Conservation (phyloP, 805 yeast genomes). For the Isabelozyma heimii region DNA sequence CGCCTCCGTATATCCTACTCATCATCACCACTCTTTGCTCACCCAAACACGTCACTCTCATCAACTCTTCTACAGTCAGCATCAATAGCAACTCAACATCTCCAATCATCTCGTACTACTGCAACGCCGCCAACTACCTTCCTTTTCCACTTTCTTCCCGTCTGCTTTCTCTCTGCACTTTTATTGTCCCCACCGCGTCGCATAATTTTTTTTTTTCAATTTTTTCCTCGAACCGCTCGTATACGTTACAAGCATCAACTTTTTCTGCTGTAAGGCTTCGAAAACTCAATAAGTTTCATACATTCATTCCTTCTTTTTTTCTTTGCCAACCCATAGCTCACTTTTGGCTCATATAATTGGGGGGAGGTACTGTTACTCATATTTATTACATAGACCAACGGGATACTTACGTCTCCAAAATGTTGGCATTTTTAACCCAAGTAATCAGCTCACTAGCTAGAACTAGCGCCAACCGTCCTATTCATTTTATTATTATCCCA, state of each 20-base stretch:
- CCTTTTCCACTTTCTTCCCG: too few relatives aligned
- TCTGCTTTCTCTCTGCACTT: not conserved
- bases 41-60: too few relatives aligned
- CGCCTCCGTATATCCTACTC: too few relatives aligned
- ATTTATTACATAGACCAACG: too few relatives aligned
- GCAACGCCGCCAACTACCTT: too few relatives aligned
- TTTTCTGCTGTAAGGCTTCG: not conserved
- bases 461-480: conserved; percentile 75
- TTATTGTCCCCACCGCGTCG: not conserved
- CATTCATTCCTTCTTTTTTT: not conserved
- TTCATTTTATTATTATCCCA: conserved; percentile 74
- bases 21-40: too few relatives aligned
- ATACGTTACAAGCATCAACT: not conserved
- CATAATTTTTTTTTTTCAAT: not conserved
- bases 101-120: too few relatives aligned
- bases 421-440: conserved; percentile 29
- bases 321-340: not conserved
- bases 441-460: conserved; percentile 45
- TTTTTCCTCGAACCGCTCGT: not conserved
- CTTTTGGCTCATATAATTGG: not conserved
- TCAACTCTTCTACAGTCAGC: too few relatives aligned
- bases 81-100: too few relatives aligned
- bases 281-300: not conserved
- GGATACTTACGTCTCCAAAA: conserved; percentile 3
- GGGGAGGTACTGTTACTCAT: not conserved